phyloP scores from a whole-genome alignment of 179 eudicot genomes.

The Amaranthus tricolor region DNA sequence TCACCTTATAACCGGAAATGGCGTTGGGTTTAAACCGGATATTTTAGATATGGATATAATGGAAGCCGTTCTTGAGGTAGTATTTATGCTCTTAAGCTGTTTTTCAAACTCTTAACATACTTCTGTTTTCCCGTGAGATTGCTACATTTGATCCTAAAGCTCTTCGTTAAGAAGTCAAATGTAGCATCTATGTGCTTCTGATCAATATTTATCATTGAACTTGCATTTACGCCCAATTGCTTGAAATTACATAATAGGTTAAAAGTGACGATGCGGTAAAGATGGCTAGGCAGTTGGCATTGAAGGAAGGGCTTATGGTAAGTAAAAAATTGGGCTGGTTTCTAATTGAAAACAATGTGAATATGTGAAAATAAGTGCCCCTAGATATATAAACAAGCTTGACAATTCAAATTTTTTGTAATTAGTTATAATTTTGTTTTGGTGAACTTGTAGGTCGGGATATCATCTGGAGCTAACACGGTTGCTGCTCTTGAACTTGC shows the following conservation, averaged over 20 bases:
- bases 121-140: not conserved
- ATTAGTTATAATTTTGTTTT: not conserved
- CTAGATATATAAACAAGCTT: not conserved
- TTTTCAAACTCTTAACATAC: not conserved
- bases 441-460: constrained; percentile 62
- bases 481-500: constrained; percentile 91
- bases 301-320: constrained; percentile 97
- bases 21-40: constrained; percentile 95
- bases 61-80: constrained; percentile 92
- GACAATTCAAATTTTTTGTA: not conserved
- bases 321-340: constrained; percentile 6
- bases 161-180: too few relatives aligned
- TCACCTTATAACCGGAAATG: constrained; percentile 90
- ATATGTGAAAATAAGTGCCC: not conserved
- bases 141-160: too few relatives aligned
- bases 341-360: not conserved
- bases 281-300: constrained; percentile 82
- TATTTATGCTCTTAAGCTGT: not conserved
- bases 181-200: too few relatives aligned
- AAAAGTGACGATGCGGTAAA: constrained; percentile 78
- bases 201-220: too few relatives aligned
- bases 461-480: constrained; percentile 94
- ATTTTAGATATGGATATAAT: constrained; percentile 93
- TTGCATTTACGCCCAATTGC: not conserved
- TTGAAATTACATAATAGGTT: constrained; percentile 37